Evolutionary conservation across 2,329 filamentous ascomycete species (phyloP).

Genomic region (Alternaria triticimaculans): DNA sequence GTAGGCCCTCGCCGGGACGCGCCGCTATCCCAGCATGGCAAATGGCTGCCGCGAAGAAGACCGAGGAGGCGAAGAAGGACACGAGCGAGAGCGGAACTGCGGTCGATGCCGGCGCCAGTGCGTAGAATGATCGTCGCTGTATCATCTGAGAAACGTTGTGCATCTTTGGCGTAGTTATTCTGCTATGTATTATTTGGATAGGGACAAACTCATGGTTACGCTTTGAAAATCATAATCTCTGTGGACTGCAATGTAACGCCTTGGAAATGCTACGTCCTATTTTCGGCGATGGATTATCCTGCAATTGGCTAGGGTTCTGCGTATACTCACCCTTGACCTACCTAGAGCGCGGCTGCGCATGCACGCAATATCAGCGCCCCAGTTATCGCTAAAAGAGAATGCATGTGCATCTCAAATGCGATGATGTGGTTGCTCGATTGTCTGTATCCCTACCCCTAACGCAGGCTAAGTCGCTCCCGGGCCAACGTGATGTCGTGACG

Average conservation of each 20-base stretch:
- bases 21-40: slow-evolving; percentile 62
- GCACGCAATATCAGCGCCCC: background rate
- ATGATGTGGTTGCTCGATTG: background rate
- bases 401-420: background rate
- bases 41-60: slow-evolving; percentile 58
- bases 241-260: background rate
- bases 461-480: slow-evolving; percentile 14
- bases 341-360: background rate
- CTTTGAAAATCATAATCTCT: background rate
- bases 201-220: background rate
- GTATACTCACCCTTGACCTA: background rate
- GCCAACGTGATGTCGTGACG: slow-evolving; percentile 13
- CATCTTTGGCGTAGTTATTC: slow-evolving; percentile 9
- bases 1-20: slow-evolving; percentile 41
- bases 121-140: slow-evolving; percentile 18
- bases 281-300: background rate
- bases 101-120: slow-evolving; percentile 38
- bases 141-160: slow-evolving; percentile 2
- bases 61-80: slow-evolving; percentile 54
- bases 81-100: slow-evolving; percentile 48
- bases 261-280: background rate
- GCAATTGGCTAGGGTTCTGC: background rate
- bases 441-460: background rate
- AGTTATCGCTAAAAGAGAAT: background rate
- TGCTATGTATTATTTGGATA: slow-evolving; percentile 13